A percentile compares a stretch with the other conserved stretches of the same genome.
phyloP scores from a whole-genome alignment of 371 early-diverging fungal species.

The Lichtheimia ramosa region DNA sequence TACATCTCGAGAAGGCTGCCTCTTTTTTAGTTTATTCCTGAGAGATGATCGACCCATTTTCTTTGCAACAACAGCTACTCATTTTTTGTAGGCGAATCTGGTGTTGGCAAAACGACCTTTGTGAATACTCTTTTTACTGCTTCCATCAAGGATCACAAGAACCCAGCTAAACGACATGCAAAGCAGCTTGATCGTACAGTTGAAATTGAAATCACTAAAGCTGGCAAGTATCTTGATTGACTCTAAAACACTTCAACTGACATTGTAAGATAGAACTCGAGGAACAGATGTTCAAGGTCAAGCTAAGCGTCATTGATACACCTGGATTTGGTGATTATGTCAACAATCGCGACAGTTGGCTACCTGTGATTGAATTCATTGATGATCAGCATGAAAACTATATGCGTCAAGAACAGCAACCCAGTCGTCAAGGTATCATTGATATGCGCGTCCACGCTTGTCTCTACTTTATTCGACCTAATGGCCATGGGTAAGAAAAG shows the following conservation, averaged over 20 bases:
- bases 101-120: conserved; percentile 79
- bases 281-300: conserved; percentile 95
- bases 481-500: conserved; percentile 75
- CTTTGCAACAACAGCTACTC: background rate
- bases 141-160: conserved; percentile 65
- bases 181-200: conserved; percentile 70
- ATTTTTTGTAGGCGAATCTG: conserved; percentile 20
- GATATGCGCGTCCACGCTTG: conserved; percentile 89
- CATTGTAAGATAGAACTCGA: conserved; percentile 71
- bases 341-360: conserved; percentile 72
- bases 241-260: too few species aligned
- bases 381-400: conserved; percentile 95
- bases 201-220: conserved; percentile 72
- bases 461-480: conserved; percentile 92
- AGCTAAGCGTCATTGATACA: conserved; percentile 89
- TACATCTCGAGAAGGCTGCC: background rate
- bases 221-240: conserved; percentile 13
- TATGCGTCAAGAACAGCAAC: conserved; percentile 74
- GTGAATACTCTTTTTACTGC: conserved; percentile 85
- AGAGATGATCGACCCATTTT: too few species aligned
- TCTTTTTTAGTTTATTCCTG: background rate
- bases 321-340: conserved; percentile 93
- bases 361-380: conserved; percentile 78
- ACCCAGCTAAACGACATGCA: conserved; percentile 49
- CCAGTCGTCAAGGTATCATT: conserved; percentile 54